These are phyloP conservation scores for Crucibulum laeve DNA, from an alignment of 768 basidiomycete genomes.

Conservation along the genomic window DNA sequence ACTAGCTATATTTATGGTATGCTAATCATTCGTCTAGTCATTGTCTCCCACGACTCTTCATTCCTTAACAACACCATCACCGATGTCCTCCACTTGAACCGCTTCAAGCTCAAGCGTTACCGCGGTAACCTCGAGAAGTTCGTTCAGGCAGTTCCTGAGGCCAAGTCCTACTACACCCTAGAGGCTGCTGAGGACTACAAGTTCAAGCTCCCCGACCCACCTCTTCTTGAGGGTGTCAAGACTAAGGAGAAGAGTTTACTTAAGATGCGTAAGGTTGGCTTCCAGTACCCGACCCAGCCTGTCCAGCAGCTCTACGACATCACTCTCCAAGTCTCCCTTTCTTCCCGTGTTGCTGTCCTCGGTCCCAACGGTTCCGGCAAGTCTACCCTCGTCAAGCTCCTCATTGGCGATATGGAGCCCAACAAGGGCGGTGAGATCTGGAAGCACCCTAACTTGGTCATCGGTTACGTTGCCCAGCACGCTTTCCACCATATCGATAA, in stretches of 20 bases:
- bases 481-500: slow-evolving; percentile 99
- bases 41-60: slow-evolving; percentile 95
- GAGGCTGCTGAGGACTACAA: slow-evolving; percentile 95
- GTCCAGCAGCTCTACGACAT: slow-evolving; percentile 94
- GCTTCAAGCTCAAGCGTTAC: slow-evolving; percentile 96
- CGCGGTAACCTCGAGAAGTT: slow-evolving; percentile 94
- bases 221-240: slow-evolving; percentile 98
- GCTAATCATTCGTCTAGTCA: slow-evolving; percentile 47
- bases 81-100: slow-evolving; percentile 95
- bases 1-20: neutral
- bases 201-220: slow-evolving; percentile 97
- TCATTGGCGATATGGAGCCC: slow-evolving; percentile 94
- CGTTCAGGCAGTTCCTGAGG: slow-evolving; percentile 92
- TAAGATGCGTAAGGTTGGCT: slow-evolving; percentile 97
- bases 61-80: slow-evolving; percentile 99
- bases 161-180: slow-evolving; percentile 96
- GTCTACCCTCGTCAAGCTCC: slow-evolving; percentile 93
- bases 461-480: slow-evolving; percentile 98
- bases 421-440: slow-evolving; percentile 97
- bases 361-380: slow-evolving; percentile 99
- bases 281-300: slow-evolving; percentile 87
- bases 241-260: slow-evolving; percentile 97
- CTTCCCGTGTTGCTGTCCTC: slow-evolving; percentile 96
- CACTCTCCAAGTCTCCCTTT: slow-evolving; percentile 93
- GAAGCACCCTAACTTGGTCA: slow-evolving; percentile 99